A percentile compares a stretch with the other conserved stretches of the same genome.
These are phyloP conservation scores for Penicillium frequentans DNA, from an alignment of 2,329 filamentous ascomycete species.

Conservation along the genomic window DNA sequence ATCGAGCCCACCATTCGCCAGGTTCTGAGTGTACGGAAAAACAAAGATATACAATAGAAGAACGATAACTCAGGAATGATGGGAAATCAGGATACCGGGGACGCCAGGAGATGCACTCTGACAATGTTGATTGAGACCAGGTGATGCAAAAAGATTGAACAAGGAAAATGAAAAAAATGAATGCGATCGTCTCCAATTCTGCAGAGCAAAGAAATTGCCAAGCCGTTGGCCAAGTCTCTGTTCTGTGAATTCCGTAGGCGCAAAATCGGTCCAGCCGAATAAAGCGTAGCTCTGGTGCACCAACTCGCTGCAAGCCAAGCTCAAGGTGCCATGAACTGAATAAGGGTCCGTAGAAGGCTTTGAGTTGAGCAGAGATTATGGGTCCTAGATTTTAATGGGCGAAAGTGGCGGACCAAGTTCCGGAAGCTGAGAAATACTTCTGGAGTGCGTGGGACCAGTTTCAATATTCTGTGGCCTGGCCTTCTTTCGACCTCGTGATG, in stretches of 20 bases:
- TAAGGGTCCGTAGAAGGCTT: neutral
- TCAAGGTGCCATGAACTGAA: neutral
- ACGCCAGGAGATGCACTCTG: conserved; percentile 29
- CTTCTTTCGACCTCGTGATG: conserved; percentile 32
- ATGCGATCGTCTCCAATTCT: neutral
- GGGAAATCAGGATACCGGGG: conserved; percentile 21
- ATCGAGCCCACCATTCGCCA: conserved; percentile 9
- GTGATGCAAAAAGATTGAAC: neutral
- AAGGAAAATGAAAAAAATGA: neutral
- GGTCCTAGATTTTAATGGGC: conserved; percentile 45
- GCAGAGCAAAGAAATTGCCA: neutral
- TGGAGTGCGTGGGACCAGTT: conserved; percentile 26
- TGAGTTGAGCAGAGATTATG: neutral
- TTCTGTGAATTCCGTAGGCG: neutral
- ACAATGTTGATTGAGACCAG: conserved; percentile 11
- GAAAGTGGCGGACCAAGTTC: conserved; percentile 50
- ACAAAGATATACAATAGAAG: conserved; percentile 17
- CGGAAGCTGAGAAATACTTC: conserved; percentile 45
- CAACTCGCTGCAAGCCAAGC: neutral
- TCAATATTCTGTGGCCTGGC: conserved; percentile 37
- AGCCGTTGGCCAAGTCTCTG: neutral
- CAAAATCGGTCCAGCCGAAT: conserved; percentile 20
- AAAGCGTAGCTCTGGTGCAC: neutral
- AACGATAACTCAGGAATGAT: conserved; percentile 13
- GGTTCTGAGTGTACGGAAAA: conserved; percentile 8